A percentile compares a stretch with the other conserved stretches of the same genome.
Conservation (phyloP, 2,329 filamentous ascomycete genomes). For the Dactylellina leptospora region DNA sequence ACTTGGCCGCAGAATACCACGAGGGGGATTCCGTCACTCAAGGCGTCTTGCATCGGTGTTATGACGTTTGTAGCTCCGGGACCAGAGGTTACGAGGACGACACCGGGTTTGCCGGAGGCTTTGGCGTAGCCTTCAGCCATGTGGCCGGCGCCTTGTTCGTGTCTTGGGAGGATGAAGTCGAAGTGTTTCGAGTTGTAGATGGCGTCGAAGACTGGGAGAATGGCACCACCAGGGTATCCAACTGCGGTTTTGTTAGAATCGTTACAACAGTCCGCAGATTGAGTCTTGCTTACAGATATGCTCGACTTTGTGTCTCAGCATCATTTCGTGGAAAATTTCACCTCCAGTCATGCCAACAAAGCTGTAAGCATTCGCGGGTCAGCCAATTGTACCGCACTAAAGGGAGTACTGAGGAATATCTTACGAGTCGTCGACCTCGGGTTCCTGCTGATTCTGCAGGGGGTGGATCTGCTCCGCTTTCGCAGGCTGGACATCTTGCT, state of each 20-base stretch:
- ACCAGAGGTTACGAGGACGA: slow-evolving; percentile 95
- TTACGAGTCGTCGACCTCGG: slow-evolving; percentile 82
- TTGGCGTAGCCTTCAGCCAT: slow-evolving; percentile 98
- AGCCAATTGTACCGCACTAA: slow-evolving; percentile 23
- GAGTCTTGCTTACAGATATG: slow-evolving; percentile 80
- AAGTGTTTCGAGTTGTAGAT: slow-evolving; percentile 99
- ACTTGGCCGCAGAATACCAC: slow-evolving; percentile 97
- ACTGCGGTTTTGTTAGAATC: slow-evolving; percentile 63
- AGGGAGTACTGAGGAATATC: slow-evolving; percentile 59
- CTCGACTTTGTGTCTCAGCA: slow-evolving; percentile 90
- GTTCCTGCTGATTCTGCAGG: slow-evolving; percentile 69
- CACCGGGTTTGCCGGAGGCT: slow-evolving; percentile 90
- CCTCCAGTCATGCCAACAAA: slow-evolving; percentile 96
- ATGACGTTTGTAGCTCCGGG: slow-evolving; percentile 96
- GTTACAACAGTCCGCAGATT: not conserved
- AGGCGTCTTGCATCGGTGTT: slow-evolving; percentile 93
- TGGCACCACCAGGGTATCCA: slow-evolving; percentile 92
- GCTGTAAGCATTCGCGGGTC: slow-evolving; percentile 57
- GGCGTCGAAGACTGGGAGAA: slow-evolving; percentile 96
- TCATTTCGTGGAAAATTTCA: slow-evolving; percentile 99
- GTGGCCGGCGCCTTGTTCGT: slow-evolving; percentile 97
- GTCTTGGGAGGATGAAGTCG: slow-evolving; percentile 91
- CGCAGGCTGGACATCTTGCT: slow-evolving; percentile 61
- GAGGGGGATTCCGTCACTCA: slow-evolving; percentile 94
- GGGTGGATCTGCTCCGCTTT: slow-evolving; percentile 73